Evolutionary conservation across 2,329 filamentous ascomycete genomes (phyloP).

Genomic region (Nigrograna mackinnonii): DNA sequence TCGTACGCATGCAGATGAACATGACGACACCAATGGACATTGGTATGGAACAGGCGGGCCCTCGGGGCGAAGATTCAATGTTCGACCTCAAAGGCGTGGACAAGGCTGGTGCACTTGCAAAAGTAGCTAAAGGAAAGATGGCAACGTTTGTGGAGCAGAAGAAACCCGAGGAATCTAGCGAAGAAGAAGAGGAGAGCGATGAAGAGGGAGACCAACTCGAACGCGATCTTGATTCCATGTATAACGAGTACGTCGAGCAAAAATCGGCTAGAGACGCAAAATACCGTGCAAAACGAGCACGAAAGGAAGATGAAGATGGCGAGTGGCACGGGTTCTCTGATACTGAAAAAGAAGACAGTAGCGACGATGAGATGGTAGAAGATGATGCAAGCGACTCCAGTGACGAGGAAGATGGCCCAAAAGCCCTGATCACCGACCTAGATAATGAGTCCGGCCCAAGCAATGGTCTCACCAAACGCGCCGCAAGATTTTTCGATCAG

Average conservation of each 20-base stretch:
- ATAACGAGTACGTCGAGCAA: slow-evolving; percentile 80
- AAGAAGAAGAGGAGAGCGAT: slow-evolving; percentile 62
- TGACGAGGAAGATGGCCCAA: slow-evolving; percentile 56
- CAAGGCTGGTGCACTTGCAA: slow-evolving; percentile 69
- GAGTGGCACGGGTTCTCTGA: slow-evolving; percentile 91
- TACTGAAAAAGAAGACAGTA: slow-evolving; percentile 58
- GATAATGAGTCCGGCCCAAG: slow-evolving; percentile 55
- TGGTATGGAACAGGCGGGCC: slow-evolving; percentile 83
- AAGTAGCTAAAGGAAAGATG: slow-evolving; percentile 80
- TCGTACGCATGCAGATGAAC: slow-evolving; percentile 94
- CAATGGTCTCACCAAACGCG: slow-evolving; percentile 77
- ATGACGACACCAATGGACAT: slow-evolving; percentile 97
- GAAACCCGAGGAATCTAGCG: slow-evolving; percentile 50
- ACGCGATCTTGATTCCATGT: slow-evolving; percentile 82
- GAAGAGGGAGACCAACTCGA: slow-evolving; percentile 83
- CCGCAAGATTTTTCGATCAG: slow-evolving; percentile 88
- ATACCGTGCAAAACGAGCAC: slow-evolving; percentile 84
- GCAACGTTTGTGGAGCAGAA: slow-evolving; percentile 61
- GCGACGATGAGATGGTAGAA: slow-evolving; percentile 60
- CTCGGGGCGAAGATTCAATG: slow-evolving; percentile 78
- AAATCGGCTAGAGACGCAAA: slow-evolving; percentile 83
- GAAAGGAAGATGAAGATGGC: slow-evolving; percentile 71
- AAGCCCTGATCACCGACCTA: slow-evolving; percentile 65
- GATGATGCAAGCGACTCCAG: slow-evolving; percentile 67
- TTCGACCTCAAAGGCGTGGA: slow-evolving; percentile 85